These are phyloP conservation scores for Escovopsis weberi DNA, from an alignment of 2,329 filamentous ascomycete genomes.

Conservation along the genomic window DNA sequence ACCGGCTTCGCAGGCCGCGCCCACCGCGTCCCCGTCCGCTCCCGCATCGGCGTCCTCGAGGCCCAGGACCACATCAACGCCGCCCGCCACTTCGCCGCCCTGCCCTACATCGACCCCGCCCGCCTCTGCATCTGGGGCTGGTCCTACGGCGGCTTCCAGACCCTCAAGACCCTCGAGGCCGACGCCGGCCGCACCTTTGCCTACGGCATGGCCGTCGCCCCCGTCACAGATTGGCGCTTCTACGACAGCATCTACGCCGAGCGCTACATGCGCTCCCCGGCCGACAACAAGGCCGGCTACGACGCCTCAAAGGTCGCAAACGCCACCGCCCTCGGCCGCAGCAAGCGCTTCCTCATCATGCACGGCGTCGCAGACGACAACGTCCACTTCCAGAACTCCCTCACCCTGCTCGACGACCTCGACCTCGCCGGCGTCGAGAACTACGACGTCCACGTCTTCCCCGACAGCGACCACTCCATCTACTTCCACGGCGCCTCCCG, in stretches of 20 bases:
- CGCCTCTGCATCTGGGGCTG: constrained; percentile 95
- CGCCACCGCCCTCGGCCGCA: constrained; percentile 54
- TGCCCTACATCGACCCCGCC: constrained; percentile 67
- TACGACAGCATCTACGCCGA: constrained; percentile 94
- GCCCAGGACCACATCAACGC: constrained; percentile 82
- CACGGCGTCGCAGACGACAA: constrained; percentile 96
- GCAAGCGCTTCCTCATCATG: constrained; percentile 85
- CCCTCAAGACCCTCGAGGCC: constrained; percentile 83
- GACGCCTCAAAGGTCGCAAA: constrained; percentile 60
- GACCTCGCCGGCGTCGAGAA: constrained; percentile 74
- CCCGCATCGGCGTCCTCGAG: constrained; percentile 74
- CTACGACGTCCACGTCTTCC: constrained; percentile 93
- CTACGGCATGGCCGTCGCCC: constrained; percentile 96
- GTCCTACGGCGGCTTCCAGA: constrained; percentile 93
- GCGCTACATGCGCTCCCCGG: constrained; percentile 91
- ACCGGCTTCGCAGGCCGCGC: constrained; percentile 83
- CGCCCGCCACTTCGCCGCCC: constrained; percentile 68
- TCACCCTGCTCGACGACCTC: constrained; percentile 73
- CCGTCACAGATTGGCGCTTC: constrained; percentile 95
- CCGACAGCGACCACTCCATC: constrained; percentile 90
- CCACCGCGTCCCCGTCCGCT: constrained; percentile 67
- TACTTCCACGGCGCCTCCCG: constrained; percentile 85
- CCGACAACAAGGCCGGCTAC: constrained; percentile 69
- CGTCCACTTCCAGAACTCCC: constrained; percentile 89
- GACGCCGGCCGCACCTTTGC: constrained; percentile 83